A percentile compares a stretch with the other conserved stretches of the same genome.
Evolutionary conservation across 208 protist species (phyloP).

Genomic region (Porcisia deanei): DNA sequence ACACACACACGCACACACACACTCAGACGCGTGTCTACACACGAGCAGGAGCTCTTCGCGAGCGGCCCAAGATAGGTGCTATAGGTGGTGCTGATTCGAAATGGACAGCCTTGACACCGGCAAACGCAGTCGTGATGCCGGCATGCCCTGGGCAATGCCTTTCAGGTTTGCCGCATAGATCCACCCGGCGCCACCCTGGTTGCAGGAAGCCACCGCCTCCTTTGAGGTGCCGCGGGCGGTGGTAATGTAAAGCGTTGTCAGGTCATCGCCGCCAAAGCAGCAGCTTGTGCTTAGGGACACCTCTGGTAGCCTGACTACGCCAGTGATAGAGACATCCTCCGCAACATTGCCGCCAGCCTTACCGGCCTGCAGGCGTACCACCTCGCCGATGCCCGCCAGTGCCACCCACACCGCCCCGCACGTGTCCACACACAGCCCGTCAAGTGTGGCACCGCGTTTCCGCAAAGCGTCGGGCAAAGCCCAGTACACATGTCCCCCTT

Average conservation of each 20-base stretch:
- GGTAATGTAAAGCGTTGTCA: constrained; percentile 36
- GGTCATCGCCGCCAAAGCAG: constrained; percentile 32
- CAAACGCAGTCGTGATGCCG: constrained; percentile 10
- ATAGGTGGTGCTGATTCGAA: neutral
- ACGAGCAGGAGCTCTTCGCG: neutral
- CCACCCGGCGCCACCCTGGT: constrained; percentile 19
- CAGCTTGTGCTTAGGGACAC: constrained; percentile 29
- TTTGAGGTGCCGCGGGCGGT: constrained; percentile 27
- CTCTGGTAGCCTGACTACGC: constrained; percentile 21
- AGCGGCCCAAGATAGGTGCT: neutral
- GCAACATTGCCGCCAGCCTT: neutral
- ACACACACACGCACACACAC: neutral
- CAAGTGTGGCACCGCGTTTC: constrained; percentile 20
- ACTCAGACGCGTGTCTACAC: neutral
- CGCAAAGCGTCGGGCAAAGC: constrained; percentile 7
- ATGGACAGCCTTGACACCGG: neutral
- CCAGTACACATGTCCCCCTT: constrained; percentile 21
- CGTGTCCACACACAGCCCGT: constrained; percentile 31
- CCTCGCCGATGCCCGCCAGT: constrained; percentile 26
- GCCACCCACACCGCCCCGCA: constrained; percentile 29
- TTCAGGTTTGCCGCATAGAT: constrained; percentile 31
- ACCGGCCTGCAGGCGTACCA: constrained; percentile 27
- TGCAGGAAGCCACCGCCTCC: constrained; percentile 21
- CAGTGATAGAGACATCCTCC: constrained; percentile 12
- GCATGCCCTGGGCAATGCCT: constrained; percentile 29